Percentiles rank a stretch among this genome's conserved stretches.
Conservation (phyloP, 768 basidiomycete genomes). For the Leccinum arenicola region DNA sequence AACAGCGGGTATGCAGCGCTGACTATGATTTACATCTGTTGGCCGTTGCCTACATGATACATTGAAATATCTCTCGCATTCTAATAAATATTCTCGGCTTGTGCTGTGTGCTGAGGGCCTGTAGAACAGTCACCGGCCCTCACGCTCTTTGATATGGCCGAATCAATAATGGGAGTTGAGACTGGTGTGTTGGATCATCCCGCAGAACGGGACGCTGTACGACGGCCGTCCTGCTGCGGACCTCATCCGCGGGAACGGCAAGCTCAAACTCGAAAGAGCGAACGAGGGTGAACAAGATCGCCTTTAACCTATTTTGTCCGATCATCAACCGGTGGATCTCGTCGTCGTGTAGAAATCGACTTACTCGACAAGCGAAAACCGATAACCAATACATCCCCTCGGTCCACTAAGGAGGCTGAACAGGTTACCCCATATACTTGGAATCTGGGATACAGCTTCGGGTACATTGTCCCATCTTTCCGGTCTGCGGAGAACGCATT, state of each 20-base stretch:
- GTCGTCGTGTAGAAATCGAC: slow-evolving; percentile 15
- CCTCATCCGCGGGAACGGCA: slow-evolving; percentile 45
- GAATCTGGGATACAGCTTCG: slow-evolving; percentile 41
- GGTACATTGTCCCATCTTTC: slow-evolving; percentile 56
- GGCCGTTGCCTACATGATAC: no score
- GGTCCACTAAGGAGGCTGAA: slow-evolving; percentile 65
- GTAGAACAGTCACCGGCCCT: neutral
- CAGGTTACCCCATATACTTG: slow-evolving; percentile 59
- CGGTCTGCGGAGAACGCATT: neutral
- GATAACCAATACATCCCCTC: slow-evolving; percentile 63
- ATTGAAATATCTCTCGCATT: no score
- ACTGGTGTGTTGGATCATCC: slow-evolving; percentile 36
- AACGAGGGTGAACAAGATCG: slow-evolving; percentile 29
- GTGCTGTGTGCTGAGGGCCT: neutral
- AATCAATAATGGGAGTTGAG: slow-evolving; percentile 42
- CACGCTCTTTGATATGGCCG: slow-evolving; percentile 1
- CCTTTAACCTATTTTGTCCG: neutral
- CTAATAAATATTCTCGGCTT: no score
- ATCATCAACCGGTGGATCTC: neutral
- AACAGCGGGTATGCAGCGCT: no score
- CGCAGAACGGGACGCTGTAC: slow-evolving; percentile 45
- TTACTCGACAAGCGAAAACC: slow-evolving; percentile 60
- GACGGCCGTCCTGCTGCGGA: slow-evolving; percentile 35
- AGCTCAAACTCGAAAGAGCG: slow-evolving; percentile 52
- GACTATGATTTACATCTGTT: no score